Base-by-base conservation (phyloP, 768 basidiomycete species). In the Ramaria sp. region DNA sequence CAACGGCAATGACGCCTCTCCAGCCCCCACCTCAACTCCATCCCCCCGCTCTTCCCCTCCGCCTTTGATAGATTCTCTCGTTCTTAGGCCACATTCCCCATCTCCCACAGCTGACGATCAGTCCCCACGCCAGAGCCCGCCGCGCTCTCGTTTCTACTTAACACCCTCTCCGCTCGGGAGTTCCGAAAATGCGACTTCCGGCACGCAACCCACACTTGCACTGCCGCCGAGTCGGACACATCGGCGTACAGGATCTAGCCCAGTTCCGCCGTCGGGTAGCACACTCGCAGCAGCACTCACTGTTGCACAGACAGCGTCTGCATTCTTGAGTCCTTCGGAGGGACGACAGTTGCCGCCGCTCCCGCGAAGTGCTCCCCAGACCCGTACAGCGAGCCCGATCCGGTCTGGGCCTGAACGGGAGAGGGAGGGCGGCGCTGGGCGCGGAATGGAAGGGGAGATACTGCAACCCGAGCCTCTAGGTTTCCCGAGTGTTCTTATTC, bases 1-100 rank as follows among this genome's bases (percentile, higher is more conserved):
- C 45, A 58, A 62, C 10, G 57, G 58, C 50, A 59, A 70, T 55
- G 65, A 63, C 51, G 22, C 30, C 12, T 33, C 43, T 17, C 46
- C 55, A 5, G 10, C 38, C 7, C 37, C 43, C 20, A 59, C 27
- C 53, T 39, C 56, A 24, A 22, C 33, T 7, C 50, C 56, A 4
- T 47, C 47, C 22, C 49, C 47, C n/a, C 19, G 47, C 4, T 51
- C 56, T 6, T 41, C 51, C 31, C 42, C 37, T 9, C 31, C 37
- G 39, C 37, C n/a, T n/a, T n/a, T 17, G n/a, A 19, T 17, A 22
- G n/a, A n/a, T 43, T 17, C 48, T 4, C 31, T 11, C 3, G 12
- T 46, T 46, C 45, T 7, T 20, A 9, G 19, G 10, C n/a, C 45
- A 10, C 45, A 11, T 46, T 20, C 45, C 3, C 45, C 45, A 2